Conservation (phyloP, 306 rosid species). For the Mucuna pruriens region DNA sequence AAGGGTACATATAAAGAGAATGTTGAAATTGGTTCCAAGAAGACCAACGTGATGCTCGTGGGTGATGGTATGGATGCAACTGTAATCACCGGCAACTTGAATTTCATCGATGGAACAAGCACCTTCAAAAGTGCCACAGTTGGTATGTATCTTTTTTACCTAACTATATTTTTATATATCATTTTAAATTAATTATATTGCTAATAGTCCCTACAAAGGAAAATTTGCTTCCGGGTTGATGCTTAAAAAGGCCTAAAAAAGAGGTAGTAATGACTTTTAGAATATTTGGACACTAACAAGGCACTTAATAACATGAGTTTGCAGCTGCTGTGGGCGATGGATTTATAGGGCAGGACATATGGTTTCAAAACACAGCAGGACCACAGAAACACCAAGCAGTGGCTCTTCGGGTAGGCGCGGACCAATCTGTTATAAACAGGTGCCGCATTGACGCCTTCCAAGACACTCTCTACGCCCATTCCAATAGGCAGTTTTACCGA, state of each 20-base stretch:
- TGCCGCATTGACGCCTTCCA: constrained; percentile 70
- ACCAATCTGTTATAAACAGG: constrained; percentile 67
- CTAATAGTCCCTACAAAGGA: no score
- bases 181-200: no score
- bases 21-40: constrained; percentile 54
- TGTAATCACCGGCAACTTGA: constrained; percentile 66
- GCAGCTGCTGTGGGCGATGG: constrained; percentile 82
- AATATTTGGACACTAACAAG: no score
- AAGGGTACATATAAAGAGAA: constrained; percentile 65
- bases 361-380: constrained; percentile 75
- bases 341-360: constrained; percentile 71
- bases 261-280: no score
- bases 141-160: constrained; percentile 43
- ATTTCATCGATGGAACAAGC: constrained; percentile 55
- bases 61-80: constrained; percentile 79
- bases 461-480: constrained; percentile 77
- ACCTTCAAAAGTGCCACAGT: constrained; percentile 69
- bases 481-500: constrained; percentile 69
- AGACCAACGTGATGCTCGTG: constrained; percentile 64
- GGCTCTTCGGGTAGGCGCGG: constrained; percentile 72
- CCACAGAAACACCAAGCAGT: constrained; percentile 76
- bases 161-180: no score
- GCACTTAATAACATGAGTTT: not conserved
- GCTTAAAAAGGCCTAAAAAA: no score
- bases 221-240: no score